Percentiles rank a stretch among this genome's conserved stretches.
These are phyloP conservation scores for Phytopythium litorale DNA, from an alignment of 352 stramenopile species.

Conservation along the genomic window DNA sequence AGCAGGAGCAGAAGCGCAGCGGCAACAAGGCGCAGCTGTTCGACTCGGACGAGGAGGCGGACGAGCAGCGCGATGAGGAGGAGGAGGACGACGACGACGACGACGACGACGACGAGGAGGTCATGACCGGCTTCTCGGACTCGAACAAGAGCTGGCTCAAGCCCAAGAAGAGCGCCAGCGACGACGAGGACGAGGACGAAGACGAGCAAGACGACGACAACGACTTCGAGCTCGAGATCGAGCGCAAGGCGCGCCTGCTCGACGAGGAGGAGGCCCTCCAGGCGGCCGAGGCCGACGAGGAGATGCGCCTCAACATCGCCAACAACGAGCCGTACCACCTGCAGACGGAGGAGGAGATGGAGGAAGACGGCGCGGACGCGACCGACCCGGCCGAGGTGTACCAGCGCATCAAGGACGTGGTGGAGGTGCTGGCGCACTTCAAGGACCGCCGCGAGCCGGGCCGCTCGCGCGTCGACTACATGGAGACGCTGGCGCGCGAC, in stretches of 20 bases:
- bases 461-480: conserved; percentile 93
- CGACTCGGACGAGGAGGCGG: conserved; percentile 59
- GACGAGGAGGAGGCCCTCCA: conserved; percentile 73
- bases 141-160: conserved; percentile 87
- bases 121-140: conserved; percentile 62
- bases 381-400: conserved; percentile 86
- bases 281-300: conserved; percentile 71
- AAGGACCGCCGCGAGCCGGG: conserved; percentile 91
- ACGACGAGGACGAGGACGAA: conserved; percentile 43
- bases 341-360: conserved; percentile 74
- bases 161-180: conserved; percentile 53
- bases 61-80: conserved; percentile 42
- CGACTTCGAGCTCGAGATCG: conserved; percentile 81
- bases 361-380: conserved; percentile 45
- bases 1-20: conserved; percentile 57
- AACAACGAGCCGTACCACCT: conserved; percentile 84
- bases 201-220: conserved; percentile 44
- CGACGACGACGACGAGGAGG: conserved; percentile 38
- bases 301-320: conserved; percentile 85
- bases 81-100: conserved; percentile 47
- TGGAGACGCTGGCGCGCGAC: conserved; percentile 91
- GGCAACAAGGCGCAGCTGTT: conserved; percentile 57
- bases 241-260: conserved; percentile 79
- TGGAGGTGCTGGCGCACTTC: conserved; percentile 94
- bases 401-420: conserved; percentile 92